A percentile compares a stretch with the other conserved stretches of the same genome.
These are phyloP conservation scores for Stagonosporopsis tanaceti DNA, from an alignment of 2,329 filamentous ascomycete species.

Conservation along the genomic window DNA sequence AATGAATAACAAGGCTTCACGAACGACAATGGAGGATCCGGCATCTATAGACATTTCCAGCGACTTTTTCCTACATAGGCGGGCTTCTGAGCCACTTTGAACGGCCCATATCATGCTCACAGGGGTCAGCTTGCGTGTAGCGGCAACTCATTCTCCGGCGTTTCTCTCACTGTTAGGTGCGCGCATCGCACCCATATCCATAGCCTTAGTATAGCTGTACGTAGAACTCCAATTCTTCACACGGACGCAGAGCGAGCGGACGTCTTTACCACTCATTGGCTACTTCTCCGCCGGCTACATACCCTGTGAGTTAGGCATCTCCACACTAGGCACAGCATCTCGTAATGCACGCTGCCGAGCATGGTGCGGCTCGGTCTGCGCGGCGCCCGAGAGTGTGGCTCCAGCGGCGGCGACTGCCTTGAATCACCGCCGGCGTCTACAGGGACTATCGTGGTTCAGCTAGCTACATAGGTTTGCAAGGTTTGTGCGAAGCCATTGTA, in stretches of 20 bases:
- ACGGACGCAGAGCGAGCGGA: neutral
- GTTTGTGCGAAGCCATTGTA: neutral
- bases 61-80: conserved; percentile 20
- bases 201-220: conserved; percentile 41
- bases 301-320: neutral
- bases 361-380: conserved; percentile 2
- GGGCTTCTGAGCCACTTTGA: conserved; percentile 13
- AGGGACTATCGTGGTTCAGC: neutral
- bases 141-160: conserved; percentile 43
- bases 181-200: conserved; percentile 20
- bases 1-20: conserved; percentile 35
- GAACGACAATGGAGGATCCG: conserved; percentile 28
- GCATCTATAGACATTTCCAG: conserved; percentile 48
- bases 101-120: conserved; percentile 15
- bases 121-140: conserved; percentile 24
- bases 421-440: neutral
- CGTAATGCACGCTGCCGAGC: too few species aligned
- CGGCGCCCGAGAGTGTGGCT: conserved; percentile 10
- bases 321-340: too few species aligned
- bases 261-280: neutral
- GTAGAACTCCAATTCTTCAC: conserved; percentile 27
- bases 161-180: conserved; percentile 29
- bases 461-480: neutral
- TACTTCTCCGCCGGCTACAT: neutral
- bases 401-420: neutral